Evolutionary conservation across 176 grass and related monocot species (phyloP).

Genomic region (Lolium multiflorum): DNA sequence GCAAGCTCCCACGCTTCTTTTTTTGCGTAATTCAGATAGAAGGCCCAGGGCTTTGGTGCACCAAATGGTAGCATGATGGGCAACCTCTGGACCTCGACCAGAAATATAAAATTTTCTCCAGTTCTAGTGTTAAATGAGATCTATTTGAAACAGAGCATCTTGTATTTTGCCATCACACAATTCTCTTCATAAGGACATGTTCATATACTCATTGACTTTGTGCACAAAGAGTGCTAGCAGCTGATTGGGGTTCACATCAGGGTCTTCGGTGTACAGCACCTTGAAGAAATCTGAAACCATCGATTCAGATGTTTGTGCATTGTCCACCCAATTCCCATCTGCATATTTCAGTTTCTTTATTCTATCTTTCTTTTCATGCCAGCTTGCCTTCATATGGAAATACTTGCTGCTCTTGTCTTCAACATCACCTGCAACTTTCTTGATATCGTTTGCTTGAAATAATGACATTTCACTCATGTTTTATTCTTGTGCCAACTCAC

Average conservation of each 20-base stretch:
- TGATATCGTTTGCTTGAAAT: neutral
- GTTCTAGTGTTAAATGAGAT: neutral
- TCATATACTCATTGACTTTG: too few relatives aligned
- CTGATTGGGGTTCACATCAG: neutral
- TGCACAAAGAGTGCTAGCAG: neutral
- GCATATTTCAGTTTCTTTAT: neutral
- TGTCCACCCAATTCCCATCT: neutral
- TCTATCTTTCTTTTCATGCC: neutral
- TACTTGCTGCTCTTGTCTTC: neutral
- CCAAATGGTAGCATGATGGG: too few relatives aligned
- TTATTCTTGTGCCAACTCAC: neutral
- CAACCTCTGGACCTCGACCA: too few relatives aligned
- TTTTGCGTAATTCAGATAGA: too few relatives aligned
- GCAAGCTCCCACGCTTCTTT: too few relatives aligned
- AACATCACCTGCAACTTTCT: neutral
- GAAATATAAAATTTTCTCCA: too few relatives aligned
- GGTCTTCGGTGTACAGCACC: conserved; percentile 1
- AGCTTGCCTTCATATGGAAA: neutral
- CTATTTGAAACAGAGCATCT: neutral
- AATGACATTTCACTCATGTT: neutral
- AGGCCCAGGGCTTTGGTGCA: too few relatives aligned
- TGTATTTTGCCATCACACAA: neutral
- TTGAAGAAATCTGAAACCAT: neutral
- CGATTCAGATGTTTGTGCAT: neutral
- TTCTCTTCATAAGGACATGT: neutral